These are phyloP conservation scores for Peterozyma toletana DNA, from an alignment of 805 yeast genomes.

Conservation along the genomic window DNA sequence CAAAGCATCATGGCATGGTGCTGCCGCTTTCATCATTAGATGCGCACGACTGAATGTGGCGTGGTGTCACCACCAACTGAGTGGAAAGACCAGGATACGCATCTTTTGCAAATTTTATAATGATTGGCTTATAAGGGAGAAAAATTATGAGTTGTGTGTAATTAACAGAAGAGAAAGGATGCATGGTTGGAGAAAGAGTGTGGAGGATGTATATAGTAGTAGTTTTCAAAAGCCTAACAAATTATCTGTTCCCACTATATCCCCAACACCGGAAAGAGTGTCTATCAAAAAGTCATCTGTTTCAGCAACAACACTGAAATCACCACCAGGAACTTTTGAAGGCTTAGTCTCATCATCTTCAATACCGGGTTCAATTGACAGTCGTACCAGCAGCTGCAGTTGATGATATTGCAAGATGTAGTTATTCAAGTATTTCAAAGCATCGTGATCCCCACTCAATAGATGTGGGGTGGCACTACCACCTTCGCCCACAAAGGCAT, in stretches of 20 bases:
- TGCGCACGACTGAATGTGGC: no score
- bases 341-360: not conserved
- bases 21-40: no score
- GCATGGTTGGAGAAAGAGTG: no score
- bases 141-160: no score
- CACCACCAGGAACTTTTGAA: not conserved
- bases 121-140: no score
- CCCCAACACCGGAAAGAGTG: constrained; percentile 5
- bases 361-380: not conserved
- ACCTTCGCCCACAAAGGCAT: constrained; percentile 51
- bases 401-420: constrained; percentile 21
- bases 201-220: no score
- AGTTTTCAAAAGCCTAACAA: constrained; percentile 3
- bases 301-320: not conserved
- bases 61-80: no score
- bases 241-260: constrained; percentile 3
- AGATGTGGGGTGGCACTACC: constrained; percentile 65
- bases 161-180: no score
- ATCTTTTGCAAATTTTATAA: no score
- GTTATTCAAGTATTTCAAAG: constrained; percentile 24
- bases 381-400: constrained; percentile 4
- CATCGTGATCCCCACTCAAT: constrained; percentile 33
- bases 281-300: constrained; percentile 7
- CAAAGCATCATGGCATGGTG: no score
- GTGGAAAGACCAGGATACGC: no score